Conservation (phyloP, 768 basidiomycete species). For the Strobilomyces echinocephalus region DNA sequence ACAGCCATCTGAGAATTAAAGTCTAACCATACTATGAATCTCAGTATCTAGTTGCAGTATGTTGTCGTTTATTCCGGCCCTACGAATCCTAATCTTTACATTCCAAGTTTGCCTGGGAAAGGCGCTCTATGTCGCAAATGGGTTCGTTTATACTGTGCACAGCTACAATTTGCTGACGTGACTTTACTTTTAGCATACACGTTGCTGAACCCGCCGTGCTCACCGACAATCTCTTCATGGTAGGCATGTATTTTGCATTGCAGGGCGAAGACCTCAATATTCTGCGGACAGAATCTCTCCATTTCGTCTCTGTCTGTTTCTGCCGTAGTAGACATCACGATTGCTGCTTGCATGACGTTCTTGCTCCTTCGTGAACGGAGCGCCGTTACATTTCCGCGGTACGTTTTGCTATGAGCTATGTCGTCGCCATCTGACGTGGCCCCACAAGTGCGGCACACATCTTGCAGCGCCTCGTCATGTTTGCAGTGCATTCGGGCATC, state of each 20-base stretch:
- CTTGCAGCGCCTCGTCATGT: neutral
- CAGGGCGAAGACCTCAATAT: neutral
- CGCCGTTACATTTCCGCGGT: neutral
- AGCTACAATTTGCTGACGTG: neutral
- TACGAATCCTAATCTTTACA: neutral
- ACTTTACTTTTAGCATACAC: neutral
- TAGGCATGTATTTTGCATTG: neutral
- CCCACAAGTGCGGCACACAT: conserved; percentile 2
- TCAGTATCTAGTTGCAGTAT: neutral
- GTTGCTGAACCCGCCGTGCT: neutral
- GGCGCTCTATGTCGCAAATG: neutral
- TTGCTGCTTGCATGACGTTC: conserved; percentile 4
- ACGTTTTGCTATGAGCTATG: neutral
- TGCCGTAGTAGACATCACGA: conserved; percentile 6
- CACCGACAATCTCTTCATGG: neutral
- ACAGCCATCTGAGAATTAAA: neutral
- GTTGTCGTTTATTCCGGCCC: neutral
- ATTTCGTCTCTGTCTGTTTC: neutral
- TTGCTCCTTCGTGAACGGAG: conserved; percentile 4
- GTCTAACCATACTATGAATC: neutral
- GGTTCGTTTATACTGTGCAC: neutral
- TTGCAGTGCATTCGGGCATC: neutral
- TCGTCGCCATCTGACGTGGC: neutral
- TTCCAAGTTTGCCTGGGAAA: conserved; percentile 3
- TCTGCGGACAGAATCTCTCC: neutral